Conservation (phyloP, 2,329 filamentous ascomycete genomes). For the Torrubiellomyces zombiae region DNA sequence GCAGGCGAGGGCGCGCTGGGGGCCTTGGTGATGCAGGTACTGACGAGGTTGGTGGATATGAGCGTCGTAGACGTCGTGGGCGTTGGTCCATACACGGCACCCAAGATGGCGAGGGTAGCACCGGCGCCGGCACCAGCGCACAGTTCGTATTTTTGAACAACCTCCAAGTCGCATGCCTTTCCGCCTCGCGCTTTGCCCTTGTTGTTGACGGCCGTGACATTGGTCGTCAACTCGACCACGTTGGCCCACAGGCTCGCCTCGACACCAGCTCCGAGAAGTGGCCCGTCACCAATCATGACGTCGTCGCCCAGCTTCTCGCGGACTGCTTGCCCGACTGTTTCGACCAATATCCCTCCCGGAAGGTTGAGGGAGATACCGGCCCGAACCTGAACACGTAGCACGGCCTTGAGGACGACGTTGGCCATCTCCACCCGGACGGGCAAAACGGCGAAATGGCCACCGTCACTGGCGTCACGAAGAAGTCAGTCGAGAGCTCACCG, state of each 20-base stretch:
- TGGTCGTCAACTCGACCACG: slow-evolving; percentile 35
- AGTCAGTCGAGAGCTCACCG: not conserved
- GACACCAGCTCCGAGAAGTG: slow-evolving; percentile 21
- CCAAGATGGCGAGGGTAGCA: slow-evolving; percentile 27
- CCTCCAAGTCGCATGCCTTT: slow-evolving; percentile 24
- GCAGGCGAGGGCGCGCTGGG: no score
- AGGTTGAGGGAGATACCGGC: slow-evolving; percentile 22
- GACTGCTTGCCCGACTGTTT: no score
- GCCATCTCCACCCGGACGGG: slow-evolving; percentile 31
- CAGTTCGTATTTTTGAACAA: slow-evolving; percentile 32
- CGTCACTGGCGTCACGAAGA: no score
- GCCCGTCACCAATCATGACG: no score
- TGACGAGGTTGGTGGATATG: no score
- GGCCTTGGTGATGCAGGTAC: no score
- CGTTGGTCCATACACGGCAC: slow-evolving; percentile 31
- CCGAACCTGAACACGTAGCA: slow-evolving; percentile 28
- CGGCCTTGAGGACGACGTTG: slow-evolving; percentile 23
- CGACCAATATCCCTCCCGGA: no score
- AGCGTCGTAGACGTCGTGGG: no score
- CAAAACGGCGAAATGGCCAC: slow-evolving; percentile 38
- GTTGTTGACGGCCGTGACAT: slow-evolving; percentile 23
- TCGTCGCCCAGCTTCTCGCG: no score
- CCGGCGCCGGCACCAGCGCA: slow-evolving; percentile 37
- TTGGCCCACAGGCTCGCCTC: slow-evolving; percentile 32
- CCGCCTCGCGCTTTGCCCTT: slow-evolving; percentile 10